Evolutionary conservation across 768 basidiomycete genomes (phyloP), one percentile per base, ranked within the genome.

Genomic region (Tricholoma furcatifolium): DNA sequence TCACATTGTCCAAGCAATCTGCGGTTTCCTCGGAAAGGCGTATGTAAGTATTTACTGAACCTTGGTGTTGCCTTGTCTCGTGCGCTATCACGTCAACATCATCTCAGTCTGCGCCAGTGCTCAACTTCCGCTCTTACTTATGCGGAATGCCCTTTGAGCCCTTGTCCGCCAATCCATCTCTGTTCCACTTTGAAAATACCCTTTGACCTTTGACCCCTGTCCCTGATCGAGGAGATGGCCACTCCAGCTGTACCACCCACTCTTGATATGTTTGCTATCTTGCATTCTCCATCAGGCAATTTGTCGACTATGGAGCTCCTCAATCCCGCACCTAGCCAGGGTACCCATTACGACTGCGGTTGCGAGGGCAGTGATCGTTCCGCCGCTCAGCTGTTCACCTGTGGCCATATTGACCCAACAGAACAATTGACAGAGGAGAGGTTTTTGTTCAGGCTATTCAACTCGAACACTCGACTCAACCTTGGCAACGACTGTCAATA

Each of bases 271-370:
- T 39, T 36, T 45, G 36, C 45, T 40, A 42, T 55, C 35, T 47
- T 17, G 38, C 23, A 17, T 54, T 56, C 61, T 59, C 59, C 61
- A 60, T 62, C 53, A 8, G 53, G 60, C 30, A 49, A 58, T 41
- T 40, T 41, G 35, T 47, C 14, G 43, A 27, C 46, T 39, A 43
- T 55, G 36, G 51, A 52, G 36, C 38, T 52, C 24, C 46, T 24
- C 10, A 38, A 36, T 18, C 21, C 21, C 17, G 12, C 32, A 31
- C 41, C 15, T 27, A 31, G 24, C 24, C 36, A 56, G 46, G 51
- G 49, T 54, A 50, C 53, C 20, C 47, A 20, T 34, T 14, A 9
- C 7, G 15, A 47, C 54, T 50, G 38, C 34, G 50, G 43, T 55
- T 43, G 47, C n/a, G 43, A 50, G 43, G 30, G 40, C 17, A 32